Conservation (phyloP, 768 basidiomycete genomes). For the Panellus pusillus region DNA sequence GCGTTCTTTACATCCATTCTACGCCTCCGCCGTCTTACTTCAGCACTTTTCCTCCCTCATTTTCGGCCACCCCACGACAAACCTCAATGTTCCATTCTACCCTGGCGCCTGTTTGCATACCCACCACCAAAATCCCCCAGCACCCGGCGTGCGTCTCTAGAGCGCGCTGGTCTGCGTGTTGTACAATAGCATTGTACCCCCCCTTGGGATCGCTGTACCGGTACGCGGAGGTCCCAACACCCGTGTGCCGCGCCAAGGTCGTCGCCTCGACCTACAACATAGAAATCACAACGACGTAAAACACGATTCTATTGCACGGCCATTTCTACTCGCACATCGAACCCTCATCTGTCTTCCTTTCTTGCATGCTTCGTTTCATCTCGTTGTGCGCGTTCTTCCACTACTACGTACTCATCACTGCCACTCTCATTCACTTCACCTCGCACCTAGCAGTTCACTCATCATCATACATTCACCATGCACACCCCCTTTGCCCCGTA, state of each 20-base stretch:
- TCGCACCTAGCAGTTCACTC: background rate
- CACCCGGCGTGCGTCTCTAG: constrained; percentile 20
- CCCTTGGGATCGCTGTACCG: background rate
- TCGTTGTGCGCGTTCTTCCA: too few species aligned
- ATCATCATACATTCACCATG: constrained; percentile 1
- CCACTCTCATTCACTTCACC: background rate
- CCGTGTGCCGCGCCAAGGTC: background rate
- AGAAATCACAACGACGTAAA: background rate
- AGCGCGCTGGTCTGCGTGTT: constrained; percentile 5
- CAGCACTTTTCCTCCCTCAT: background rate
- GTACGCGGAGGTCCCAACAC: background rate
- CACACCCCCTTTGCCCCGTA: background rate
- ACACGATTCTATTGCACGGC: background rate
- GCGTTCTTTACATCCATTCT: background rate
- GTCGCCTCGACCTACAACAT: background rate
- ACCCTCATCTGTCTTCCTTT: constrained; percentile 1
- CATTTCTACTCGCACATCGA: background rate
- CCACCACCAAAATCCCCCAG: constrained; percentile 1
- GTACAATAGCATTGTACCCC: background rate
- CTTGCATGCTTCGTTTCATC: too few species aligned
- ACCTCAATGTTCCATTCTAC: background rate
- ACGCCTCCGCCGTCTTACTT: background rate
- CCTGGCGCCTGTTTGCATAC: background rate
- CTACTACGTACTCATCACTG: too few species aligned
- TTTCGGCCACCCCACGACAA: background rate